A percentile compares a stretch with the other conserved stretches of the same genome.
These are phyloP conservation scores for Sphagnum magellanicum DNA, from an alignment of 228 moss, liverwort and hornwort genomes.

Conservation along the genomic window DNA sequence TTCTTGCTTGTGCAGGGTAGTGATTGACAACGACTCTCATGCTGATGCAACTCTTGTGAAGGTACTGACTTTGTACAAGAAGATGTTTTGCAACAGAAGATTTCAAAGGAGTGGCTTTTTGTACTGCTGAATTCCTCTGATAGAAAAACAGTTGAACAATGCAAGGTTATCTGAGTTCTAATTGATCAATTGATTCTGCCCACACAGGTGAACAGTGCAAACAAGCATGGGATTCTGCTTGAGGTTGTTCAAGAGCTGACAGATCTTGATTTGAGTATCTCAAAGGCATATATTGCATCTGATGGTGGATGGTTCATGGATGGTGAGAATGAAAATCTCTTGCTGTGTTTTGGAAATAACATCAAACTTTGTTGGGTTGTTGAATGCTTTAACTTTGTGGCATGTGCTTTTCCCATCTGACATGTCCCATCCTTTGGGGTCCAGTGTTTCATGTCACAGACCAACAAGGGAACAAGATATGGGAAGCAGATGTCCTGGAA, in stretches of 20 bases:
- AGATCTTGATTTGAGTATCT: neutral
- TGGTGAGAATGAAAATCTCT: neutral
- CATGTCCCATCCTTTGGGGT: neutral
- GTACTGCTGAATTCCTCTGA: neutral
- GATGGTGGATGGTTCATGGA: constrained; percentile 11
- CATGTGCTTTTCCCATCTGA: neutral
- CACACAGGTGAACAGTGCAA: constrained; percentile 40
- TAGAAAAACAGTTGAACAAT: too few relatives aligned
- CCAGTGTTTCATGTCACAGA: constrained; percentile 8
- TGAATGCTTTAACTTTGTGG: neutral
- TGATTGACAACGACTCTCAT: constrained; percentile 1
- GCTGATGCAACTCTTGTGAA: constrained; percentile 3
- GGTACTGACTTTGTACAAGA: neutral
- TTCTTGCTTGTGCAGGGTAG: constrained; percentile 1
- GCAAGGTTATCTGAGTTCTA: neutral
- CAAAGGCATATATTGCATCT: constrained; percentile 7
- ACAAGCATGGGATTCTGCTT: constrained; percentile 3
- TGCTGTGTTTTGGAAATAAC: neutral
- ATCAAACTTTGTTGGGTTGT: neutral
- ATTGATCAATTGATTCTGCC: neutral
- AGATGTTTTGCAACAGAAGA: too few relatives aligned
- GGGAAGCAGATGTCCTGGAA: neutral
- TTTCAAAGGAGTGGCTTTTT: too few relatives aligned
- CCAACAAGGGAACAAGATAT: neutral
- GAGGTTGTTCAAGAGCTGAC: constrained; percentile 7